These are phyloP conservation scores for Ehretia macrophylla DNA, from an alignment of 257 asterid genomes.

Conservation along the genomic window DNA sequence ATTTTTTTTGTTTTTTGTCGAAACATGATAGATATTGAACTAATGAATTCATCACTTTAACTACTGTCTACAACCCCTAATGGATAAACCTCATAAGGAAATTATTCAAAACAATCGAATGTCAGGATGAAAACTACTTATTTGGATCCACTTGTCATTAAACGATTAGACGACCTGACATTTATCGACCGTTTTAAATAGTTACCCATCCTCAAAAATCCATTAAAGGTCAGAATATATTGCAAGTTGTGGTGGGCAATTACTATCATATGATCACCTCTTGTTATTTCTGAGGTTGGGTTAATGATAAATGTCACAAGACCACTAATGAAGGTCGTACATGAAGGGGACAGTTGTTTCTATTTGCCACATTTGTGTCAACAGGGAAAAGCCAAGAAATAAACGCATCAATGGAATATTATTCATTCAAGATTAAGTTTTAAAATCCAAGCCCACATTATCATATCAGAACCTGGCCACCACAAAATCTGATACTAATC, in stretches of 20 bases:
- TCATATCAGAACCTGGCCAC: constrained; percentile 14
- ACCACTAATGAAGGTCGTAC: constrained; percentile 17
- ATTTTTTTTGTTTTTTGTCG: too few species aligned
- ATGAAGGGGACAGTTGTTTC: constrained; percentile 16
- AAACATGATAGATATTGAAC: neutral
- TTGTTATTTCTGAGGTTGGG: constrained; percentile 6
- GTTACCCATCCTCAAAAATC: too few species aligned
- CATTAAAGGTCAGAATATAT: constrained; percentile 1
- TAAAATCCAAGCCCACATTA: constrained; percentile 1
- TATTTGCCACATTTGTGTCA: constrained; percentile 1
- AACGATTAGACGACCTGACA: too few species aligned
- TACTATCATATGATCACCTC: neutral
- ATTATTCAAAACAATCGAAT: too few species aligned
- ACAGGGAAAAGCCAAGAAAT: too few species aligned
- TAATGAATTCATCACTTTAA: too few species aligned
- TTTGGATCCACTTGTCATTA: too few species aligned
- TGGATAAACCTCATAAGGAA: constrained; percentile 7
- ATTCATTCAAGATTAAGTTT: neutral
- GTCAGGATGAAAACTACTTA: too few species aligned
- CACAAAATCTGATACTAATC: neutral
- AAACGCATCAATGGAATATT: neutral
- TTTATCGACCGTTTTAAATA: too few species aligned
- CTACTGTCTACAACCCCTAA: neutral
- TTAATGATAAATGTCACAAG: constrained; percentile 14
- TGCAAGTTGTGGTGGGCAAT: constrained; percentile 5